Conservation (phyloP, 2,329 filamentous ascomycete genomes). For the Neopestalotiopsis rosae region DNA sequence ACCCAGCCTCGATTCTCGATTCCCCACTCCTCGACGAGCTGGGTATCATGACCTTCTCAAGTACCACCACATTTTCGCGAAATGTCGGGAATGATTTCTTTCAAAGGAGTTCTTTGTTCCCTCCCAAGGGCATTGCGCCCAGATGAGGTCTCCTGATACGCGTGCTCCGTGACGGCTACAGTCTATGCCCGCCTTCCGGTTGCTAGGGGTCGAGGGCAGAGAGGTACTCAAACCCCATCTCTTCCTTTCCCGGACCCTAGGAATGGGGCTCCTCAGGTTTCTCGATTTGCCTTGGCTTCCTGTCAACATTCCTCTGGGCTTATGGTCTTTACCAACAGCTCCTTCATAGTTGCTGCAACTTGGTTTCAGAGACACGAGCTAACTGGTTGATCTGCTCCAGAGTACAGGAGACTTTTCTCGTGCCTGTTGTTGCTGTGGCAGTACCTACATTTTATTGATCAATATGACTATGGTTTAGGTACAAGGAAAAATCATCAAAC, state of each 20-base stretch:
- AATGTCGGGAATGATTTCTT: constrained; percentile 3
- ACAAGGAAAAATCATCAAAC: constrained; percentile 27
- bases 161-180: constrained; percentile 8
- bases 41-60: not conserved
- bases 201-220: not conserved
- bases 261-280: constrained; percentile 31
- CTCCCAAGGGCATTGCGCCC: not conserved
- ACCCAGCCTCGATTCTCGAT: not conserved
- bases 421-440: constrained; percentile 38
- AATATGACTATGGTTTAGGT: constrained; percentile 29
- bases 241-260: constrained; percentile 21
- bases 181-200: not conserved
- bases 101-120: constrained; percentile 15
- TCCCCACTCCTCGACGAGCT: not conserved
- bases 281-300: constrained; percentile 28
- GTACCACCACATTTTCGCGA: not conserved
- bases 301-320: constrained; percentile 35
- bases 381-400: constrained; percentile 28
- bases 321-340: constrained; percentile 17
- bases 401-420: constrained; percentile 33
- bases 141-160: not conserved
- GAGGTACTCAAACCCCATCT: not conserved
- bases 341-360: constrained; percentile 24
- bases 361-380: constrained; percentile 20
- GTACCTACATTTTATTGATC: constrained; percentile 36